Evolutionary conservation across 116 monocot species (phyloP), one percentile per base, ranked within the genome.

Genomic region (Dioscorea cayenensis): DNA sequence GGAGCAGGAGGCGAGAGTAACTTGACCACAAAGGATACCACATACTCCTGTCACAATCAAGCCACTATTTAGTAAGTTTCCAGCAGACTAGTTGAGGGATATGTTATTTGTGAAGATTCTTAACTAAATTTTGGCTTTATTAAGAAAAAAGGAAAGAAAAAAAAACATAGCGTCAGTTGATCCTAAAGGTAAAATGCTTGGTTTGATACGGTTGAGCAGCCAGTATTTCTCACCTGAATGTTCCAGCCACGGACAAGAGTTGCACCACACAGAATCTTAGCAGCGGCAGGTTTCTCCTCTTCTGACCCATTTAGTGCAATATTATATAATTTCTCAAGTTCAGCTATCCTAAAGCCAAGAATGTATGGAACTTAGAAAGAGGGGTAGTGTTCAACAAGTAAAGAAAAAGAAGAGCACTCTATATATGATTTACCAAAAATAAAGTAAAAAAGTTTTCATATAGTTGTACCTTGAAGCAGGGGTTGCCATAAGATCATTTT

Each of bases 211-310:
- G 19, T n/a, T 55, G 16, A 55, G 55, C 10, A 19, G 55, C n/a
- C 55, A 55, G 58, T 66, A 17, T 28, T 70, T 25, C 28, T 61
- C 19, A 95, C 95, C 92, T 95, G 95, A 77, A 95, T 85, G 80
- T 92, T 90, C 96, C 96, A 96, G 36, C 96, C 96, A 72, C 82
- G 82, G 68, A 66, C 64, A n/a, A 96, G 77, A 61, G 96, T 90
- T 64, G 96, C 87, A 75, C 92, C 82, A 61, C 96, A 96, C 60
- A 92, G 72, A 71, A 96, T 96, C 74, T 78, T 92, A 66, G 90
- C 80, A 79, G 90, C 90, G 76, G 85, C 78, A 72, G 80, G 62
- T 49, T 72, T 85, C 82, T 92, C 96, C 68, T 96, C 87, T 50
- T 85, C 86, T 13, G 96, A 81, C 67, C 96, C 96, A 79, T 84